A percentile compares a stretch with the other conserved stretches of the same genome.
These are phyloP conservation scores for Isabelozyma heimii DNA, from an alignment of 805 yeast genomes.

Conservation along the genomic window DNA sequence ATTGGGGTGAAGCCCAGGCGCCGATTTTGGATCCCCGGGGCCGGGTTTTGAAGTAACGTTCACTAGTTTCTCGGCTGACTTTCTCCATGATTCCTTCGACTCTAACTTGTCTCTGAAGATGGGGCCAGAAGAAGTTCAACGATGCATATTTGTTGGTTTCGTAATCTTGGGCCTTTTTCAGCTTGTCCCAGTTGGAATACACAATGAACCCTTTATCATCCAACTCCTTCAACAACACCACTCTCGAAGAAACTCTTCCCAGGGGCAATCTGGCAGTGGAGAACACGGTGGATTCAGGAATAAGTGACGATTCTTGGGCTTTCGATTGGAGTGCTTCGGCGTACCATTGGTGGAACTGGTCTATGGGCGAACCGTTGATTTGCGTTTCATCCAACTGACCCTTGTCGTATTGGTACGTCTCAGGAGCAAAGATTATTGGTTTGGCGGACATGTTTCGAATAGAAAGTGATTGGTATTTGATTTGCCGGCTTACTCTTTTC, in stretches of 20 bases:
- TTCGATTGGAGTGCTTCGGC: conserved; percentile 58
- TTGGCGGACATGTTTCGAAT: conserved; percentile 5
- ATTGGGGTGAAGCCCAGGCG: conserved; percentile 96
- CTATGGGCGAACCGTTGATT: conserved; percentile 59
- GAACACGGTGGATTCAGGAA: conserved; percentile 85
- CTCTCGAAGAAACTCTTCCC: conserved; percentile 85
- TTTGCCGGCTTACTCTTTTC: neutral
- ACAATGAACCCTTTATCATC: conserved; percentile 82
- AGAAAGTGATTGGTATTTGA: neutral
- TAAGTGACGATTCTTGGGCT: conserved; percentile 37
- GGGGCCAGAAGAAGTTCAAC: conserved; percentile 88
- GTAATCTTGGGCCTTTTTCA: conserved; percentile 76
- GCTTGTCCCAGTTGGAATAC: conserved; percentile 88
- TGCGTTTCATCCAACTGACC: conserved; percentile 54
- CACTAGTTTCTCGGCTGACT: conserved; percentile 69
- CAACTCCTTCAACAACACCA: conserved; percentile 84
- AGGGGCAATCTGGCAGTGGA: conserved; percentile 86
- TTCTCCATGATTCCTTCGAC: conserved; percentile 83
- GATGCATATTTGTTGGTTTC: conserved; percentile 75
- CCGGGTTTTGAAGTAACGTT: conserved; percentile 77
- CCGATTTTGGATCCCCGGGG: conserved; percentile 94
- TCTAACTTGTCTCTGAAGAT: conserved; percentile 86
- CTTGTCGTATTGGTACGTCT: conserved; percentile 83
- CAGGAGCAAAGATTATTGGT: conserved; percentile 67
- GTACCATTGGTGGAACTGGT: conserved; percentile 85